A percentile compares a stretch with the other conserved stretches of the same genome.
These are phyloP conservation scores for Anthracocystis panici-leucophaei DNA, from an alignment of 1,284 basidiomycete species.

Conservation along the genomic window DNA sequence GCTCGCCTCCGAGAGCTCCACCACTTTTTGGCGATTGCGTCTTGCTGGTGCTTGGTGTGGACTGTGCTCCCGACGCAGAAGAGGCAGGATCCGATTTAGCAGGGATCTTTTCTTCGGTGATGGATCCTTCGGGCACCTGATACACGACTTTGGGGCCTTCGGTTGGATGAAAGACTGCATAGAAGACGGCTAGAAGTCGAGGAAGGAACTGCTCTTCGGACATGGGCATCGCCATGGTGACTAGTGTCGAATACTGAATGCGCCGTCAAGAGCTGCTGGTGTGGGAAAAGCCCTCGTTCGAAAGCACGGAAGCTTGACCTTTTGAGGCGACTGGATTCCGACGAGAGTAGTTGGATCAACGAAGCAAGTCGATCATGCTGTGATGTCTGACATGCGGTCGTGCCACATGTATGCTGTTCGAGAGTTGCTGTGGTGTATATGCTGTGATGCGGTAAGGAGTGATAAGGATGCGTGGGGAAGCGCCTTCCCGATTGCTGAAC, in stretches of 20 bases:
- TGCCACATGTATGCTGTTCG: background rate
- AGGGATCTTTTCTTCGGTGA: slow-evolving; percentile 28
- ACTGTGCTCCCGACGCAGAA: background rate
- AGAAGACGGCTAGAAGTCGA: slow-evolving; percentile 86
- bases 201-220: slow-evolving; percentile 67
- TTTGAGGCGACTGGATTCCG: background rate
- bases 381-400: too few species aligned
- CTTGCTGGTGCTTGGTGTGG: slow-evolving; percentile 13
- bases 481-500: too few species aligned
- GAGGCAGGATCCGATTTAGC: slow-evolving; percentile 13
- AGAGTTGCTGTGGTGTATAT: background rate
- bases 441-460: background rate
- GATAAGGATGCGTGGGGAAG: slow-evolving; percentile 5
- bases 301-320: background rate
- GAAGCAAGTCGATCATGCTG: background rate
- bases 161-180: slow-evolving; percentile 83
- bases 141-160: slow-evolving; percentile 87
- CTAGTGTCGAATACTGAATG: background rate
- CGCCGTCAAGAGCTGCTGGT: background rate
- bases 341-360: background rate
- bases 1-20: slow-evolving; percentile 29
- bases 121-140: slow-evolving; percentile 84
- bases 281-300: background rate
- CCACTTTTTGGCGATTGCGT: slow-evolving; percentile 7
- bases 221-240: slow-evolving; percentile 43